Conservation (phyloP, 768 basidiomycete species). For the Leccinum olivaceopallidum region DNA sequence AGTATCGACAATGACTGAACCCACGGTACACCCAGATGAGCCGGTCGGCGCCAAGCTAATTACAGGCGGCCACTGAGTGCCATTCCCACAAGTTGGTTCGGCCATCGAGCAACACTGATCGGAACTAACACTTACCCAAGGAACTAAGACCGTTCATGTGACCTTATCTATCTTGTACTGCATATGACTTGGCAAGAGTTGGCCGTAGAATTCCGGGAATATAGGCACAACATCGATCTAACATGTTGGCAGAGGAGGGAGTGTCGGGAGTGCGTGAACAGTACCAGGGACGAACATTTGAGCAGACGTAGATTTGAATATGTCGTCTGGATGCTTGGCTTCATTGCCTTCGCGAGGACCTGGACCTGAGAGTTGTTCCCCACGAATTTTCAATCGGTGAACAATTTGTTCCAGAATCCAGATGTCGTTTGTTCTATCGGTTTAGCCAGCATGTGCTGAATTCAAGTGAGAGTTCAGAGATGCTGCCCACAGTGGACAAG, state of each 20-base stretch:
- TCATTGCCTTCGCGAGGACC: background rate
- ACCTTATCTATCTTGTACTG: background rate
- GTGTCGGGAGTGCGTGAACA: background rate
- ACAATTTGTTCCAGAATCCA: no score
- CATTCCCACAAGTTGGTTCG: background rate
- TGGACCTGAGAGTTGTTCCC: background rate
- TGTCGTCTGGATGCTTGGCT: background rate
- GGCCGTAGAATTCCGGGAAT: background rate
- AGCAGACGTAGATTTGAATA: background rate
- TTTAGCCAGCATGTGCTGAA: background rate
- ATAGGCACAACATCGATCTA: background rate
- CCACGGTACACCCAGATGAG: background rate
- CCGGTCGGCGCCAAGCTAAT: background rate
- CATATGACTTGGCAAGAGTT: background rate
- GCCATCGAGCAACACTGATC: background rate
- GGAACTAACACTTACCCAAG: background rate
- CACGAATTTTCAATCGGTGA: no score
- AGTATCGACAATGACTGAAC: background rate
- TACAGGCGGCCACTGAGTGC: background rate
- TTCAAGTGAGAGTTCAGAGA: background rate
- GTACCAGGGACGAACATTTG: background rate
- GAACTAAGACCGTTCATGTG: background rate
- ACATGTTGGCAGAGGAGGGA: background rate
- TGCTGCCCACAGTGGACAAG: no score
- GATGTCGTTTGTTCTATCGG: background rate